Evolutionary conservation across 2,329 filamentous ascomycete species (phyloP).

Genomic region (Neonectria hederae): DNA sequence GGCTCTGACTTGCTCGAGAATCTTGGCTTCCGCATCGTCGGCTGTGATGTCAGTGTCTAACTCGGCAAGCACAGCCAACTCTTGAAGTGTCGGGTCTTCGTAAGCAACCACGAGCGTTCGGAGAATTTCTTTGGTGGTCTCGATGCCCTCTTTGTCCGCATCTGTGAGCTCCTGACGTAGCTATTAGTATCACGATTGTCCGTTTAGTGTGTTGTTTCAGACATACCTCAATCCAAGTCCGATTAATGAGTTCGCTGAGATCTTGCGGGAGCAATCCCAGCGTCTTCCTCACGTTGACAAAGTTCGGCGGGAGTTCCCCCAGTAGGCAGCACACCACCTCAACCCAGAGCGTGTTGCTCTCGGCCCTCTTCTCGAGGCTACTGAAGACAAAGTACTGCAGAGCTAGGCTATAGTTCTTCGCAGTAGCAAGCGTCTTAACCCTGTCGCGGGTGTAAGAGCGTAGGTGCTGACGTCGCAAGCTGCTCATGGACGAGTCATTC

Average conservation of each 20-base stretch:
- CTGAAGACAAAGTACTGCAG: slow-evolving; percentile 20
- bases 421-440: slow-evolving; percentile 3
- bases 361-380: slow-evolving; percentile 15
- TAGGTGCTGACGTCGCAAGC: slow-evolving; percentile 12
- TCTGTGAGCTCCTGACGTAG: slow-evolving; percentile 10
- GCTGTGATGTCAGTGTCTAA: slow-evolving; percentile 2
- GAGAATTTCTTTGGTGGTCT: slow-evolving; percentile 25
- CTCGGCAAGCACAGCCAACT: slow-evolving; percentile 20
- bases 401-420: slow-evolving; percentile 13
- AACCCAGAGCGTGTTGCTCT: slow-evolving; percentile 20
- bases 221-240: slow-evolving; percentile 20
- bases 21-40: slow-evolving; percentile 9
- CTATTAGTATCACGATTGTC: background rate
- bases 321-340: slow-evolving; percentile 19
- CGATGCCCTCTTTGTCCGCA: slow-evolving; percentile 12
- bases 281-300: slow-evolving; percentile 14
- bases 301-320: slow-evolving; percentile 10
- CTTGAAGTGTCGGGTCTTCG: slow-evolving; percentile 23
- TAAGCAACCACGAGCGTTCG: slow-evolving; percentile 22
- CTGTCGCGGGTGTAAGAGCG: slow-evolving; percentile 11
- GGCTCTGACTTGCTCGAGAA: slow-evolving; percentile 15
- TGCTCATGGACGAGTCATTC: slow-evolving; percentile 19
- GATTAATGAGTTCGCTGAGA: slow-evolving; percentile 9
- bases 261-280: slow-evolving; percentile 16
- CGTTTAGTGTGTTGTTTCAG: background rate